Conservation (phyloP, 2,329 filamentous ascomycete species). For the Rasamsonia emersonii region DNA sequence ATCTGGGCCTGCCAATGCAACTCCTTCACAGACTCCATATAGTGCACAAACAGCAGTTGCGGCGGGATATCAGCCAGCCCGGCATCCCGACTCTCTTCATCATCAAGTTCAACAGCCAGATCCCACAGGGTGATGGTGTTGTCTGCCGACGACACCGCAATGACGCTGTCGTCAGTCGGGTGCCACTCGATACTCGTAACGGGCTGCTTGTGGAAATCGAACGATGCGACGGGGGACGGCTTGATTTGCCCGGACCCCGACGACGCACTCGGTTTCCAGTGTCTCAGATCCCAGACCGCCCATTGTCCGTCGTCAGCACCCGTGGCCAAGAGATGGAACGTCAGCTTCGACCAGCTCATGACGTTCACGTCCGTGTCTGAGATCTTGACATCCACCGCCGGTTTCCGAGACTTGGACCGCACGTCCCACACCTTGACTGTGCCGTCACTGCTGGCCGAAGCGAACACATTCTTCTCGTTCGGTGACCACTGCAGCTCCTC, state of each 20-base stretch:
- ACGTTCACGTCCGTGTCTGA: constrained; percentile 88
- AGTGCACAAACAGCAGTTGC: constrained; percentile 93
- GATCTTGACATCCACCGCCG: constrained; percentile 79
- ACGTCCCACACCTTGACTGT: constrained; percentile 95
- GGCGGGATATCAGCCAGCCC: constrained; percentile 85
- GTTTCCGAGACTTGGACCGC: constrained; percentile 76
- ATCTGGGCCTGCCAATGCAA: constrained; percentile 97
- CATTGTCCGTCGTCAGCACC: constrained; percentile 90
- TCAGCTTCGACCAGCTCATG: constrained; percentile 87
- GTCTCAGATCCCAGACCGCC: constrained; percentile 91
- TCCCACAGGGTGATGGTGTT: constrained; percentile 96
- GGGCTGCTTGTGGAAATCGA: constrained; percentile 92
- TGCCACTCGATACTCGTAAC: constrained; percentile 97
- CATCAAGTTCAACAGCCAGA: constrained; percentile 89
- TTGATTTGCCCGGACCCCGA: constrained; percentile 42
- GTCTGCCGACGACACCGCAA: constrained; percentile 84
- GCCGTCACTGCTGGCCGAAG: constrained; percentile 87
- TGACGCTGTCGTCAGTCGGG: constrained; percentile 90
- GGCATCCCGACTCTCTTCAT: constrained; percentile 88
- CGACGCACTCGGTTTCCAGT: constrained; percentile 68
- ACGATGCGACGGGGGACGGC: constrained; percentile 80
- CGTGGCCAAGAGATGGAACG: constrained; percentile 79
- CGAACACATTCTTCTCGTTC: constrained; percentile 84
- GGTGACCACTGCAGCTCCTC: constrained; percentile 98
- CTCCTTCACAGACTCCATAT: constrained; percentile 91